Percentiles rank a stretch among this genome's conserved stretches.
These are phyloP conservation scores for Esteya vermicola DNA, from an alignment of 2,329 filamentous ascomycete species.

Conservation along the genomic window DNA sequence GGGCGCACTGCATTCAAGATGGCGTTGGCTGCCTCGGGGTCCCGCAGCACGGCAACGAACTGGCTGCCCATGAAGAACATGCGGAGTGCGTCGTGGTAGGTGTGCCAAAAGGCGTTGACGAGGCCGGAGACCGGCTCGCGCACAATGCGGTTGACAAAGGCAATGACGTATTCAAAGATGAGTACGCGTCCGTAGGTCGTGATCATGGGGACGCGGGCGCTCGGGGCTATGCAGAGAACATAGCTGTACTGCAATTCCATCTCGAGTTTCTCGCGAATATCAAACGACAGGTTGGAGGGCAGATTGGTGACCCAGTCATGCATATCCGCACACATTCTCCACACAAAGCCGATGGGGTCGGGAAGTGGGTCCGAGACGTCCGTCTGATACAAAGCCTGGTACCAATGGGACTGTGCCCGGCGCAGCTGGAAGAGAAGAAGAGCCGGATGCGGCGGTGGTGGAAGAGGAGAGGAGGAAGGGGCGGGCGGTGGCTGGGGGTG, in stretches of 20 bases:
- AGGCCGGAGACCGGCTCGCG: slow-evolving; percentile 44
- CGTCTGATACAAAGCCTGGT: slow-evolving; percentile 75
- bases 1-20: slow-evolving; percentile 26
- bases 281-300: slow-evolving; percentile 46
- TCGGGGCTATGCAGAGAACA: slow-evolving; percentile 77
- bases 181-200: slow-evolving; percentile 64
- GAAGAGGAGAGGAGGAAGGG: slow-evolving; percentile 23
- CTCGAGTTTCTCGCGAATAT: slow-evolving; percentile 65
- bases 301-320: slow-evolving; percentile 70
- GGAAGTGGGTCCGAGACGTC: slow-evolving; percentile 49
- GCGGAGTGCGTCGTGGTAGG: slow-evolving; percentile 76
- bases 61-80: slow-evolving; percentile 62
- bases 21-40: slow-evolving; percentile 33
- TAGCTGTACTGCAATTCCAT: slow-evolving; percentile 84
- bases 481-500: slow-evolving; percentile 22
- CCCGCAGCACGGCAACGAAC: slow-evolving; percentile 44
- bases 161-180: slow-evolving; percentile 74
- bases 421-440: slow-evolving; percentile 70
- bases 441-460: slow-evolving; percentile 50
- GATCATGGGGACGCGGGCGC: slow-evolving; percentile 55
- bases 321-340: slow-evolving; percentile 64
- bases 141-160: slow-evolving; percentile 66
- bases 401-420: slow-evolving; percentile 77
- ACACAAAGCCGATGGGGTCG: slow-evolving; percentile 57
- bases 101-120: slow-evolving; percentile 53